A percentile compares a stretch with the other conserved stretches of the same genome.
phyloP scores from a whole-genome alignment of 108 stramenopile genomes.

The Mediolabrus comicus region DNA sequence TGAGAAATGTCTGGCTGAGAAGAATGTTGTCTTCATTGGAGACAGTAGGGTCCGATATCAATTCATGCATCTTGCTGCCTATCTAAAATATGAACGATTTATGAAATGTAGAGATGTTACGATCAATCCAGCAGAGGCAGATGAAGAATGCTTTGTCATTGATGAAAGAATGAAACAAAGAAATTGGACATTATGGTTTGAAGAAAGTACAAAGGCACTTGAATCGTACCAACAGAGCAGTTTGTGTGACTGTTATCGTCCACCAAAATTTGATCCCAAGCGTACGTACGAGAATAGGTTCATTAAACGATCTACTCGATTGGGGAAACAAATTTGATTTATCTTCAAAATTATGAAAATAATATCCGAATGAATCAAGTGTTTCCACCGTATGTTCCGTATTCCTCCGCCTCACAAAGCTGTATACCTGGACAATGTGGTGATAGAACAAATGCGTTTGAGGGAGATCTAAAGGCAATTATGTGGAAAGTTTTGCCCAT shows the following conservation, averaged over 20 bases:
- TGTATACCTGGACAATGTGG: too few species aligned
- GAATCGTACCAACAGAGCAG: not conserved
- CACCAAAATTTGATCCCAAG: not conserved
- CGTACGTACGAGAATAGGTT: slow-evolving; percentile 8
- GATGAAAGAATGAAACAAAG: not conserved
- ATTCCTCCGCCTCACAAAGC: too few species aligned
- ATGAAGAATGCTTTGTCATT: slow-evolving; percentile 13
- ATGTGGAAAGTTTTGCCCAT: slow-evolving; percentile 3
- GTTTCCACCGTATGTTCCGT: not conserved
- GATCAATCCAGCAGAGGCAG: too few species aligned
- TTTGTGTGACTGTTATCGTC: slow-evolving; percentile 6
- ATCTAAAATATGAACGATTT: slow-evolving; percentile 2
- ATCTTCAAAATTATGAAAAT: slow-evolving; percentile 1
- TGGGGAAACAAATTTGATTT: slow-evolving; percentile 22
- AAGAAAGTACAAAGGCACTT: not conserved
- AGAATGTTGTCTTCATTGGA: too few species aligned
- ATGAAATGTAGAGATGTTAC: too few species aligned
- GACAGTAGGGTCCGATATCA: slow-evolving; percentile 30
- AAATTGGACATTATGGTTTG: slow-evolving; percentile 3
- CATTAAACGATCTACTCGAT: slow-evolving; percentile 7
- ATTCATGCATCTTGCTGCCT: slow-evolving; percentile 5
- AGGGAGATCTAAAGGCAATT: slow-evolving; percentile 5
- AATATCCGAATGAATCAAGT: not conserved
- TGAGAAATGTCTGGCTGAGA: too few species aligned
- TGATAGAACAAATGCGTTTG: not conserved